These are phyloP conservation scores for Aspergillus nanangensis DNA, from an alignment of 495 filamentous ascomycete species.

Conservation along the genomic window DNA sequence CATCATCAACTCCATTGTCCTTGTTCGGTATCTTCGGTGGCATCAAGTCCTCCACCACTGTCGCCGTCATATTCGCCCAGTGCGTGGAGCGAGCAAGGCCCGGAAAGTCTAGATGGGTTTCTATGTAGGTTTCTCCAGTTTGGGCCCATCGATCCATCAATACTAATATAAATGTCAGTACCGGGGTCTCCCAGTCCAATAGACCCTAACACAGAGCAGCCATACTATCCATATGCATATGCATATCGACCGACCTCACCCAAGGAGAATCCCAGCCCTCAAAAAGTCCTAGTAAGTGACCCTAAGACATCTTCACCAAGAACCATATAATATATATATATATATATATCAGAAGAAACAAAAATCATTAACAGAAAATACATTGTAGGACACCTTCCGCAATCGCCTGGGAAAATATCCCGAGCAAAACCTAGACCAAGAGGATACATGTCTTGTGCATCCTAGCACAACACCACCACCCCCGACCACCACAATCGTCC, in stretches of 20 bases:
- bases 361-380: neutral
- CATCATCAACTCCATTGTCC: conserved; percentile 14
- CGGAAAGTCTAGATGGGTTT: conserved; percentile 23
- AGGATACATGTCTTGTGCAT: conserved; percentile 30
- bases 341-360: no score
- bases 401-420: conserved; percentile 28
- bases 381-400: conserved; percentile 38
- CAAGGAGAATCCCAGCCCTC: no score
- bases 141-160: neutral
- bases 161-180: neutral
- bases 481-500: conserved; percentile 30
- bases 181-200: conserved; percentile 4
- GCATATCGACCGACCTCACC: neutral
- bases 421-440: conserved; percentile 15
- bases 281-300: no score
- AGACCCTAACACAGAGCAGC: conserved; percentile 1
- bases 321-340: no score
- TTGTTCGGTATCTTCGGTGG: conserved; percentile 25
- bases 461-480: conserved; percentile 1
- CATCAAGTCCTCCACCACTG: conserved; percentile 40
- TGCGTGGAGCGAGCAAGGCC: conserved; percentile 30
- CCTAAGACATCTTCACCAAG: no score
- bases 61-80: conserved; percentile 41
- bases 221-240: neutral
- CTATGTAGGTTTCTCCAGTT: conserved; percentile 12